These are phyloP conservation scores for Metrosideros polymorpha DNA, from an alignment of 441 rosid species.

Conservation along the genomic window DNA sequence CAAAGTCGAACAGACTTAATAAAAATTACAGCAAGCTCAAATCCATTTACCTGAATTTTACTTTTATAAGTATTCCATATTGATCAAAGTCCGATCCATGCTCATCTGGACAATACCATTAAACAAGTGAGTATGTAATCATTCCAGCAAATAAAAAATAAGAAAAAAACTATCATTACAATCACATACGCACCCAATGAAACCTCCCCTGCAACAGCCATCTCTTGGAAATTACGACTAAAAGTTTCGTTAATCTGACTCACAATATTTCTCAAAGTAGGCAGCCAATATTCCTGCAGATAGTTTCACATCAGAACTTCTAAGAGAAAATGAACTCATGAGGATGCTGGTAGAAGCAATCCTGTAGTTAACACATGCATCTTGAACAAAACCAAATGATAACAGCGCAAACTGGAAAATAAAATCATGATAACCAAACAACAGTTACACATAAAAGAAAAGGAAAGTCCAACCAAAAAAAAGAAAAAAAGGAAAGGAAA, in stretches of 20 bases:
- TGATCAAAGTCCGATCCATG: slow-evolving; percentile 76
- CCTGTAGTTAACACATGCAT: background rate
- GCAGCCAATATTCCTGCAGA: slow-evolving; percentile 82
- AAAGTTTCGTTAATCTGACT: slow-evolving; percentile 76
- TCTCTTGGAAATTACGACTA: slow-evolving; percentile 86
- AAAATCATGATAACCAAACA: background rate
- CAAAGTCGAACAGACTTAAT: background rate
- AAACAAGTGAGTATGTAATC: slow-evolving; percentile 2
- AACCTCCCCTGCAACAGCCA: slow-evolving; percentile 99
- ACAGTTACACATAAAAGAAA: background rate
- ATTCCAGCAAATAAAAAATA: background rate
- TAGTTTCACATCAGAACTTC: background rate
- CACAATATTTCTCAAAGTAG: slow-evolving; percentile 81
- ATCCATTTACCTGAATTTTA: slow-evolving; percentile 68
- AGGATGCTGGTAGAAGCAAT: background rate
- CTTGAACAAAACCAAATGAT: background rate
- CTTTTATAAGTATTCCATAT: slow-evolving; percentile 82
- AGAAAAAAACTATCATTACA: background rate
- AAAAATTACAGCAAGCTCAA: background rate
- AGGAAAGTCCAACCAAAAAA: too few species aligned
- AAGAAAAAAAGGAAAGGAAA: background rate
- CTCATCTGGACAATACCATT: slow-evolving; percentile 51
- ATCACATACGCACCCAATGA: slow-evolving; percentile 38
- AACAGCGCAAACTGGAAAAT: background rate
- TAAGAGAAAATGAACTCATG: background rate